phyloP scores from a whole-genome alignment of 306 rosid genomes.

The Cicer pinnatifidum region DNA sequence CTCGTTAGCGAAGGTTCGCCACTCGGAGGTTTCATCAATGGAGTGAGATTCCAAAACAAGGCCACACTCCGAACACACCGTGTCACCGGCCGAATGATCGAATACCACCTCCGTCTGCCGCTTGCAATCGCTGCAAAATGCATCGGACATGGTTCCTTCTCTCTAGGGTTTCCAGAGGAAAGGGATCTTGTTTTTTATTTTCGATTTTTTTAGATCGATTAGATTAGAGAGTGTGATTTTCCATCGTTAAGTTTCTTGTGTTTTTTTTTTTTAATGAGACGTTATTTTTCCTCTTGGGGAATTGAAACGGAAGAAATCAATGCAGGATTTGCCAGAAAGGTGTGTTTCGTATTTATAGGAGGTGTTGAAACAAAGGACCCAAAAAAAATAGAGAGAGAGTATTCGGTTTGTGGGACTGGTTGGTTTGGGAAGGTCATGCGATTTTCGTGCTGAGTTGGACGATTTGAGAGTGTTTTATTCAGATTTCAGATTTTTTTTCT shows the following conservation, averaged over 20 bases:
- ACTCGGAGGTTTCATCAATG: constrained; percentile 93
- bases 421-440: constrained; percentile 44
- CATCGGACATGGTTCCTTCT: constrained; percentile 66
- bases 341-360: constrained; percentile 27
- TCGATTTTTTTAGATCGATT: not conserved
- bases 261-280: not conserved
- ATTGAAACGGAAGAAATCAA: constrained; percentile 3
- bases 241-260: not conserved
- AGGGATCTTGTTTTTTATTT: not conserved
- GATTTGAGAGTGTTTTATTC: not conserved
- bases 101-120: constrained; percentile 87
- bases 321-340: not conserved
- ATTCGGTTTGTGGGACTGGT: not conserved
- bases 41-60: constrained; percentile 91
- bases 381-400: not conserved
- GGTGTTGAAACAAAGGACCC: not conserved
- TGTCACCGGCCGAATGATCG: constrained; percentile 96
- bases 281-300: not conserved
- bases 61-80: constrained; percentile 93
- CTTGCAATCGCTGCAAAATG: constrained; percentile 89
- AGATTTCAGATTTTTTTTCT: not conserved
- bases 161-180: constrained; percentile 34
- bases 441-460: constrained; percentile 10
- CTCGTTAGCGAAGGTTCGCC: constrained; percentile 92
- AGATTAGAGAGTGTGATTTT: constrained; percentile 13